phyloP scores from a whole-genome alignment of 2,329 filamentous ascomycete species.

The Hawksworthiomyces lignivorus region DNA sequence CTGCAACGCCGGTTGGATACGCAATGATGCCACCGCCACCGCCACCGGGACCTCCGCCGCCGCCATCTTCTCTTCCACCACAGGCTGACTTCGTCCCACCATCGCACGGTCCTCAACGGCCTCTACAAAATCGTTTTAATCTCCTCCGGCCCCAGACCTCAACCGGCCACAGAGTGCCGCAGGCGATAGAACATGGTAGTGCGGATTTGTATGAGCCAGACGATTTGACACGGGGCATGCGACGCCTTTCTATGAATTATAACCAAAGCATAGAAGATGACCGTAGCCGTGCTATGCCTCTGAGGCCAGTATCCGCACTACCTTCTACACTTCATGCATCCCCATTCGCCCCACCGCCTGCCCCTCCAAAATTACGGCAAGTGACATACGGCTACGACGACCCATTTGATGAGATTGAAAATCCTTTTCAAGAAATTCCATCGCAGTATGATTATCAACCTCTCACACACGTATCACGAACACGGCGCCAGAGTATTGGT shows the following conservation, averaged over 20 bases:
- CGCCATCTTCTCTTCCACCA: not conserved
- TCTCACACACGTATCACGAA: constrained; percentile 10
- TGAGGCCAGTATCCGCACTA: constrained; percentile 41
- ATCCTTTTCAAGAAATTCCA: constrained; percentile 32
- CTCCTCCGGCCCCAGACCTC: constrained; percentile 28
- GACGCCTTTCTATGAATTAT: constrained; percentile 35
- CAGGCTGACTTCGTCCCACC: not conserved
- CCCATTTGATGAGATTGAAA: constrained; percentile 23
- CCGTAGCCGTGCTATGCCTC: constrained; percentile 26
- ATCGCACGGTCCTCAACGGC: not conserved
- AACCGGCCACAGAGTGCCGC: constrained; percentile 26
- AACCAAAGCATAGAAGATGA: constrained; percentile 35
- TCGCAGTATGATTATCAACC: constrained; percentile 24
- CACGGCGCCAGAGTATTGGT: constrained; percentile 26
- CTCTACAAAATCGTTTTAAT: constrained; percentile 18
- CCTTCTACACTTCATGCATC: constrained; percentile 22
- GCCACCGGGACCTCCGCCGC: not conserved
- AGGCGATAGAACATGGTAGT: constrained; percentile 25
- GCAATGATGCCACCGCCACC: constrained; percentile 6
- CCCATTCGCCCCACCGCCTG: constrained; percentile 23
- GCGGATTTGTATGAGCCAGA: constrained; percentile 34
- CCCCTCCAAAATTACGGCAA: not conserved
- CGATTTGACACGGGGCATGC: constrained; percentile 22
- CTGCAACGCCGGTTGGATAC: not conserved
- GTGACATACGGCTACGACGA: constrained; percentile 25